Evolutionary conservation across 2,329 filamentous ascomycete species (phyloP), one percentile per base, ranked within the genome.

Genomic region (Hypocreales sp.): DNA sequence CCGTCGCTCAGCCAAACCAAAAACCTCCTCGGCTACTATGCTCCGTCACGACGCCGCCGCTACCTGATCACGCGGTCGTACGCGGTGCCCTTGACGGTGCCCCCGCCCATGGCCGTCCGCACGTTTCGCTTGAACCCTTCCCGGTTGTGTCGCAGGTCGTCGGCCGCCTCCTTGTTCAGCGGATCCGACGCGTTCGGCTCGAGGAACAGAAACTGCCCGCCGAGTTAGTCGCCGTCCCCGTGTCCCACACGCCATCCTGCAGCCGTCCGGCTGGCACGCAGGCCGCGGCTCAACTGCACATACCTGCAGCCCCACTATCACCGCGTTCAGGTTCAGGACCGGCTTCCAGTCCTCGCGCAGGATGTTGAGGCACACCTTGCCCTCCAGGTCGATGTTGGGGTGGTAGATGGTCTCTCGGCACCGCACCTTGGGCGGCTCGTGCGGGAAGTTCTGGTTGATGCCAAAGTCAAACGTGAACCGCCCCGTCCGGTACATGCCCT

Each of bases 361-460:
- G 44, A 98, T 98, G 53, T 98, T 98, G 46, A 98, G 59, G 61
- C 90, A 98, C 36, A 98, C 86, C 50, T 98, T 98, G 41, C 90
- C 90, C 51, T 95, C 83, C 22, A 93, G 67, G 47, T 98, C 90
- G 50, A 98, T 98, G 55, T 98, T 98, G 5, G 90, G 90, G 51
- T 98, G 90, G 60, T 98, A 98, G 44, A 98, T 95, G 65, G 93
- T 95, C 58, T 98, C 82, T 41, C 76, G 79, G 60, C 90, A 95
- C 47, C 81, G 90, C 42, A 98, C 90, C 58, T 95, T 95, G 13
- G 90, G 90, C 36, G 90, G 86, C 51, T 95, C 86, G 58, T 95
- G 90, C 1, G 90, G 90, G 57, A 93, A 98, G 60, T 80, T 90
- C 48, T 87, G 80, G 55, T 82, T 84, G 60, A 98, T 92, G 36